phyloP scores from a whole-genome alignment of 1,284 basidiomycete species.

The Leccinum pachyderme region DNA sequence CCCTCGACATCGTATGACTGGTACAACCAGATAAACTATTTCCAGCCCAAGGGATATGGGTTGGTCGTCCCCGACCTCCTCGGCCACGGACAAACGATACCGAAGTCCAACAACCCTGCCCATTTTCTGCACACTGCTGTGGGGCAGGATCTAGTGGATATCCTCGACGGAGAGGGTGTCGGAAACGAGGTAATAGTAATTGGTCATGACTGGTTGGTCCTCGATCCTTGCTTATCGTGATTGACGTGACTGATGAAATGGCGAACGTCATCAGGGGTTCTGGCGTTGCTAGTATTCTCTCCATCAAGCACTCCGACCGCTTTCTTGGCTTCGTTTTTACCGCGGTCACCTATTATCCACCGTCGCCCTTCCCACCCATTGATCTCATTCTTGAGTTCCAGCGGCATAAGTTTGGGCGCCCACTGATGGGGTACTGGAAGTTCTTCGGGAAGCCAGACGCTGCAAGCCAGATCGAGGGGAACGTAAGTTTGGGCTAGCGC shows the following conservation, averaged over 20 bases:
- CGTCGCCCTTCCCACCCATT: slow-evolving; percentile 28
- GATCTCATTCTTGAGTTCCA: slow-evolving; percentile 24
- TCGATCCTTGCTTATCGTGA: not conserved
- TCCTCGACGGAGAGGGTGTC: slow-evolving; percentile 40
- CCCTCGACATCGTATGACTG: slow-evolving; percentile 45
- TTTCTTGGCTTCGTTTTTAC: slow-evolving; percentile 35
- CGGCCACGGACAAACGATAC: slow-evolving; percentile 46
- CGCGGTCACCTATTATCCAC: slow-evolving; percentile 33
- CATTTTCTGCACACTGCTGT: slow-evolving; percentile 41
- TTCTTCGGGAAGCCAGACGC: slow-evolving; percentile 34
- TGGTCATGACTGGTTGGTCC: slow-evolving; percentile 44
- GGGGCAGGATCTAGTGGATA: slow-evolving; percentile 41
- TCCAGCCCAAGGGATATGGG: slow-evolving; percentile 44
- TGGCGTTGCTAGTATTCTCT: slow-evolving; percentile 31
- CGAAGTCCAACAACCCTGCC: slow-evolving; percentile 39
- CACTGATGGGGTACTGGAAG: slow-evolving; percentile 40
- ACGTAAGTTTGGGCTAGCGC: slow-evolving; percentile 21
- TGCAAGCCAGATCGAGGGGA: slow-evolving; percentile 29
- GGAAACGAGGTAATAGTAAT: slow-evolving; percentile 36
- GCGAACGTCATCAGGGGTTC: slow-evolving; percentile 30
- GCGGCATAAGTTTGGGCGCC: slow-evolving; percentile 32
- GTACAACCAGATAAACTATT: slow-evolving; percentile 43
- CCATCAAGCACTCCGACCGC: slow-evolving; percentile 31
- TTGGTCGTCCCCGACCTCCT: slow-evolving; percentile 50
- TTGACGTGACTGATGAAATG: slow-evolving; percentile 1